These are phyloP conservation scores for Tuber calosporum DNA, from an alignment of 495 filamentous ascomycete species.

Conservation along the genomic window DNA sequence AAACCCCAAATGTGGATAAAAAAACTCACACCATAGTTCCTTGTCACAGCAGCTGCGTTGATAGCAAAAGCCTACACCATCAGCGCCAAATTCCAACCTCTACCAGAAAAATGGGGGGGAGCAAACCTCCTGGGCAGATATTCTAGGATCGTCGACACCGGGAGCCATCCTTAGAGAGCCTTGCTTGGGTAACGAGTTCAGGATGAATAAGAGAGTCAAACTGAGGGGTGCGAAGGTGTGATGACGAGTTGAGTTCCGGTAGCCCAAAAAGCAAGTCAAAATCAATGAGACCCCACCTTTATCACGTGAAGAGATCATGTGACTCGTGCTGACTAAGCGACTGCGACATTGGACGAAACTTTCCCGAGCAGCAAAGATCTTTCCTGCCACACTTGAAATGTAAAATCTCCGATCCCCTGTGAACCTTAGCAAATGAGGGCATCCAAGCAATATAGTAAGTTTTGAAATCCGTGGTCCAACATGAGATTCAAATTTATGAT, in stretches of 20 bases:
- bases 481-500: neutral
- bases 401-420: neutral
- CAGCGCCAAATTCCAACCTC: slow-evolving; percentile 16
- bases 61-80: slow-evolving; percentile 39
- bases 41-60: slow-evolving; percentile 41
- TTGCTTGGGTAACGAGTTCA: neutral
- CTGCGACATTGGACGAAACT: no score
- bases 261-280: neutral
- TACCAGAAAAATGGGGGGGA: slow-evolving; percentile 6
- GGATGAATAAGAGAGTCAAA: neutral
- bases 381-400: neutral
- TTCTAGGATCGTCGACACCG: slow-evolving; percentile 27
- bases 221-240: slow-evolving; percentile 26
- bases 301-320: slow-evolving; percentile 22
- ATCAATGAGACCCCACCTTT: slow-evolving; percentile 21
- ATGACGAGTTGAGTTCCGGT: slow-evolving; percentile 12
- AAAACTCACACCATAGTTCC: slow-evolving; percentile 37
- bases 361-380: neutral
- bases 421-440: neutral
- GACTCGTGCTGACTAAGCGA: slow-evolving; percentile 13
- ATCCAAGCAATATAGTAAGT: neutral
- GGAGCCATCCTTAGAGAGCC: slow-evolving; percentile 20
- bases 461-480: neutral
- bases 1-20: neutral
- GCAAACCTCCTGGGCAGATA: slow-evolving; percentile 38